Conservation (phyloP, 208 protist genomes). For the Acanthamoeba healyi region DNA sequence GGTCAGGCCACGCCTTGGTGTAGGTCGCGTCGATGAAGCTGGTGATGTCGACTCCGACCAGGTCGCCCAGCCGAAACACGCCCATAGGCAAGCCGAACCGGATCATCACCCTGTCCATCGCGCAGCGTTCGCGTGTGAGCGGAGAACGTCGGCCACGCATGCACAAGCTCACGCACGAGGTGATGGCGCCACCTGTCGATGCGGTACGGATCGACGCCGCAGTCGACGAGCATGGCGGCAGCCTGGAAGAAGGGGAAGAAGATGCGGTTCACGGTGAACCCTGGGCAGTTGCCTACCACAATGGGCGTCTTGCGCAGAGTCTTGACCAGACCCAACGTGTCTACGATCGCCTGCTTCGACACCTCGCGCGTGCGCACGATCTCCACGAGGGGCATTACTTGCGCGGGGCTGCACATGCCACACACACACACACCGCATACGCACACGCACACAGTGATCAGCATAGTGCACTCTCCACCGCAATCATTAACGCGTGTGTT, state of each 20-base stretch:
- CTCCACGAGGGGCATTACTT: conserved; percentile 93
- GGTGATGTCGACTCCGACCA: conserved; percentile 91
- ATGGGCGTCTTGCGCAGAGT: conserved; percentile 91
- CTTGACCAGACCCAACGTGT: conserved; percentile 88
- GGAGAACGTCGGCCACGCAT: no score
- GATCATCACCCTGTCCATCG: conserved; percentile 79
- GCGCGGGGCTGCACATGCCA: conserved; percentile 90
- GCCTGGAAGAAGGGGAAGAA: conserved; percentile 90
- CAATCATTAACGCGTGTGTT: no score
- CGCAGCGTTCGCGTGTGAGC: no score
- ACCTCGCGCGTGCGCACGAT: conserved; percentile 85
- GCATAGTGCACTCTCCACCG: no score
- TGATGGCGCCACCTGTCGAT: conserved; percentile 85
- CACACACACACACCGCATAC: no score
- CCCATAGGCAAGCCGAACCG: conserved; percentile 92
- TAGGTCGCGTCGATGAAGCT: conserved; percentile 67
- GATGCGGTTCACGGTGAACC: conserved; percentile 91
- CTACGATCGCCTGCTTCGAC: conserved; percentile 73
- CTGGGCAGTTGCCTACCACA: conserved; percentile 89
- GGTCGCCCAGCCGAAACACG: conserved; percentile 92
- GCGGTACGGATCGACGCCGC: conserved; percentile 91
- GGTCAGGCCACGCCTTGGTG: conserved; percentile 59
- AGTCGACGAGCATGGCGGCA: conserved; percentile 92
- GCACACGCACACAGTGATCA: no score
- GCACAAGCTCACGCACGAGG: no score